phyloP scores from a whole-genome alignment of 495 filamentous ascomycete genomes.

The Penicillium antarcticum region DNA sequence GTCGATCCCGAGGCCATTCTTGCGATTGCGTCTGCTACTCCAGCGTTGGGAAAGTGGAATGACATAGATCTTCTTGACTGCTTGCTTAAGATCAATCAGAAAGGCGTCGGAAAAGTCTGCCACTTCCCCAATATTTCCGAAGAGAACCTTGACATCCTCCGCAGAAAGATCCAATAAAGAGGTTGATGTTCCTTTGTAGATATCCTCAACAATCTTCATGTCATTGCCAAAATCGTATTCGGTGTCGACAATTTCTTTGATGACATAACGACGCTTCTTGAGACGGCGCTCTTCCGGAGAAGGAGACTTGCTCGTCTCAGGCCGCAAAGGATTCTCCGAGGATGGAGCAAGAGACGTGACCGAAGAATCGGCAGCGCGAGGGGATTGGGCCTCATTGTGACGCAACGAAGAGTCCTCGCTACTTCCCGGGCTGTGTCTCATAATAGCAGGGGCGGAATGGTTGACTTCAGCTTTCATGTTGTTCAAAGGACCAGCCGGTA shows the following conservation, averaged over 20 bases:
- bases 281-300: slow-evolving; percentile 57
- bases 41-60: slow-evolving; percentile 56
- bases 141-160: slow-evolving; percentile 82
- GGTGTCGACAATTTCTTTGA: slow-evolving; percentile 90
- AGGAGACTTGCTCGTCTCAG: slow-evolving; percentile 36
- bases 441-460: slow-evolving; percentile 43
- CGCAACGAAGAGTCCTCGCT: slow-evolving; percentile 42
- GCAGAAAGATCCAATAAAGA: slow-evolving; percentile 73
- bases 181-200: slow-evolving; percentile 92
- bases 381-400: slow-evolving; percentile 33
- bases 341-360: slow-evolving; percentile 39
- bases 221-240: slow-evolving; percentile 83
- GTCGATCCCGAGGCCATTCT: slow-evolving; percentile 13
- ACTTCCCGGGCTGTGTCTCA: slow-evolving; percentile 52
- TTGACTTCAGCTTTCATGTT: too few species aligned
- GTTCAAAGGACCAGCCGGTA: too few species aligned
- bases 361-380: slow-evolving; percentile 36
- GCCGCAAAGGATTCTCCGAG: slow-evolving; percentile 20
- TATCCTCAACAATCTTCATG: slow-evolving; percentile 94
- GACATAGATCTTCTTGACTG: slow-evolving; percentile 69
- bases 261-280: slow-evolving; percentile 68
- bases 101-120: slow-evolving; percentile 78
- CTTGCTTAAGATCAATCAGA: slow-evolving; percentile 71
- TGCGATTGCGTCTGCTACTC: slow-evolving; percentile 50
- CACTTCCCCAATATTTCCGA: slow-evolving; percentile 85